Percentiles rank a stretch among this genome's conserved stretches.
Evolutionary conservation across 2,329 filamentous ascomycete genomes (phyloP).

Genomic region (Monilinia fructigena): DNA sequence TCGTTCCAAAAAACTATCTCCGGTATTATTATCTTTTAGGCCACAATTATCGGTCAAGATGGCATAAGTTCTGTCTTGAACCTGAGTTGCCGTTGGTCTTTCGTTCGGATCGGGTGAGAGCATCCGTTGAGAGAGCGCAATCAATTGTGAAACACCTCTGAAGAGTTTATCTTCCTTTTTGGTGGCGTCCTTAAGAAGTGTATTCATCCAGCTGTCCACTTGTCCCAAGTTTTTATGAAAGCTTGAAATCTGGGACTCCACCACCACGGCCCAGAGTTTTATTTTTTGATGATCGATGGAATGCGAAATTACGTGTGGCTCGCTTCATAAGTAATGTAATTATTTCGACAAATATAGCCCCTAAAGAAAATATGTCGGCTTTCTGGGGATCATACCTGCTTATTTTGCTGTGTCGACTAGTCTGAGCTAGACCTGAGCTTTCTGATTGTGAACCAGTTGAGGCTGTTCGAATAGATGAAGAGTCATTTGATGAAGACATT

Average conservation of each 20-base stretch:
- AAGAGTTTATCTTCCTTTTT: slow-evolving; percentile 49
- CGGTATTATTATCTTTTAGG: slow-evolving; percentile 20
- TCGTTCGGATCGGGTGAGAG: slow-evolving; percentile 51
- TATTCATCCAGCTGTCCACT: slow-evolving; percentile 66
- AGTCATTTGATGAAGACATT: slow-evolving; percentile 26
- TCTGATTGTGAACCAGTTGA: slow-evolving; percentile 25
- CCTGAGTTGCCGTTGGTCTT: slow-evolving; percentile 53
- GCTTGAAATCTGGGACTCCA: slow-evolving; percentile 62
- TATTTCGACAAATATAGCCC: slow-evolving; percentile 70
- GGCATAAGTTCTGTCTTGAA: slow-evolving; percentile 53
- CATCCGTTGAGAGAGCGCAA: slow-evolving; percentile 56
- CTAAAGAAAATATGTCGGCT: slow-evolving; percentile 71
- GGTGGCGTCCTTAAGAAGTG: slow-evolving; percentile 57
- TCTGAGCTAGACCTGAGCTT: neutral
- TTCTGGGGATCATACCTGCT: slow-evolving; percentile 52
- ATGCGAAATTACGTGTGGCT: slow-evolving; percentile 62
- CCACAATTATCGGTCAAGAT: slow-evolving; percentile 46
- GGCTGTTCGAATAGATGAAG: slow-evolving; percentile 32
- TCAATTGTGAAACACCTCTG: slow-evolving; percentile 51
- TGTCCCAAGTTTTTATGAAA: slow-evolving; percentile 71
- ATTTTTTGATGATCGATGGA: slow-evolving; percentile 65
- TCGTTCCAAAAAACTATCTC: neutral
- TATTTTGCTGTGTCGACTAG: slow-evolving; percentile 34
- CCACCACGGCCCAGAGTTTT: slow-evolving; percentile 52
- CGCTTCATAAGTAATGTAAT: slow-evolving; percentile 68